Base-by-base conservation (phyloP, 2,329 filamentous ascomycete species). In the Aspergillus sp. region DNA sequence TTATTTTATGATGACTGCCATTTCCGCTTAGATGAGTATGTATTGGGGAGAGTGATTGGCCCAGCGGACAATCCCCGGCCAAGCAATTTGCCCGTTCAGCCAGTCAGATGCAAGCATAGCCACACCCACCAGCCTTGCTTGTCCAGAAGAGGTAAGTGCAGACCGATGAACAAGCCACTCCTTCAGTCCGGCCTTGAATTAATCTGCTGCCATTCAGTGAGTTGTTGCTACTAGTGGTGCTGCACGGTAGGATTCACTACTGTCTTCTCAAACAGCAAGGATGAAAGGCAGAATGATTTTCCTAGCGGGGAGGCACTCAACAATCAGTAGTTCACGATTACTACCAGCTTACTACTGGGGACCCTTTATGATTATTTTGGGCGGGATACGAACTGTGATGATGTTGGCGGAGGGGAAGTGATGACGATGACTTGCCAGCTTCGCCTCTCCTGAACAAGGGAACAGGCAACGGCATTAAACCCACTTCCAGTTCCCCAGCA, bases 401-500 rank as follows among this genome's bases (percentile, higher is more conserved):
- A n/a, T 51, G 23, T 51, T 13, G 42, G 30, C 32, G n/a, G 11
- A 23, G 38, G 15, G 19, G 19, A 36, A 36, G 47, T 57, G 50
- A 17, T 49, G 47, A 41, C 51, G 27, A n/a, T 30, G 19, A n/a
- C n/a, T 36, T 36, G 15, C 30, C 36, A 23, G 17, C 21, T 25
- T 36, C 32, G 32, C 32, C 32, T 44, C 17, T 44, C 41, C 41
- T 44, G 41, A 44, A 44, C 41, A 44, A 21, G 41, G 39, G 57
- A 62, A 59, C 57, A 62, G 60, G 60, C 60, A 59, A 59, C 51
- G 51, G 56, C 49, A 55, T 55, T 62, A 50, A 50, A 50, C n/a
- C 47, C 47, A 50, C 47, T 49, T 49, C 47, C 44, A 27, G 2
- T 15, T 48, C 42, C 32, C 23, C 17, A 36, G n/a, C 21, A 15